Evolutionary conservation across 2,329 filamentous ascomycete species (phyloP).

Genomic region (Monosporascus sp.): DNA sequence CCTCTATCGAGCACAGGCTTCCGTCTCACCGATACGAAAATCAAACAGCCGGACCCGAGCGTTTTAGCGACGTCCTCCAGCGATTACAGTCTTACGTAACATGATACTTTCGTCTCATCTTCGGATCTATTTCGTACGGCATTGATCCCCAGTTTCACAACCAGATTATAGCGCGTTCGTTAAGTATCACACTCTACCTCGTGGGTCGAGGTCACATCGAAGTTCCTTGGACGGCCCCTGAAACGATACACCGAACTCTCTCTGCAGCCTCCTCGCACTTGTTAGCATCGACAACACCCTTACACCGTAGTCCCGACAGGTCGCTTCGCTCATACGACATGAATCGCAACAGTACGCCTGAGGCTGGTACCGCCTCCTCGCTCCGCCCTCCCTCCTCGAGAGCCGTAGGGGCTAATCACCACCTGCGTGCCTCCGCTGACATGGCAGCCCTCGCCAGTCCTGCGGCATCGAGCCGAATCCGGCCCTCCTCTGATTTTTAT

Average conservation of each 20-base stretch:
- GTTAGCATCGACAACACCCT: not conserved
- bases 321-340: slow-evolving; percentile 13
- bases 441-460: slow-evolving; percentile 76
- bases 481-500: slow-evolving; percentile 93
- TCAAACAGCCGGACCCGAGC: not conserved
- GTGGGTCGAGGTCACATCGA: not conserved
- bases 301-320: not conserved
- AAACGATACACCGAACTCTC: not conserved
- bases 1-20: not conserved
- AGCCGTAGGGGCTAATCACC: slow-evolving; percentile 70
- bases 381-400: slow-evolving; percentile 79
- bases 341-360: slow-evolving; percentile 96
- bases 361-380: slow-evolving; percentile 74
- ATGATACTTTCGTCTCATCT: not conserved
- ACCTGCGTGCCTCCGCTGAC: slow-evolving; percentile 91
- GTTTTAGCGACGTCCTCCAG: not conserved
- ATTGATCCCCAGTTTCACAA: not conserved
- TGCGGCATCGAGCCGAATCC: slow-evolving; percentile 70
- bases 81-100: not conserved
- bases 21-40: not conserved
- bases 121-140: not conserved
- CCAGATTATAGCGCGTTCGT: not conserved
- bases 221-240: not conserved
- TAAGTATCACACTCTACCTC: not conserved
- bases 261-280: too few relatives aligned